Evolutionary conservation across 108 stramenopile species (phyloP).

Genomic region (Nitzschia sp.): DNA sequence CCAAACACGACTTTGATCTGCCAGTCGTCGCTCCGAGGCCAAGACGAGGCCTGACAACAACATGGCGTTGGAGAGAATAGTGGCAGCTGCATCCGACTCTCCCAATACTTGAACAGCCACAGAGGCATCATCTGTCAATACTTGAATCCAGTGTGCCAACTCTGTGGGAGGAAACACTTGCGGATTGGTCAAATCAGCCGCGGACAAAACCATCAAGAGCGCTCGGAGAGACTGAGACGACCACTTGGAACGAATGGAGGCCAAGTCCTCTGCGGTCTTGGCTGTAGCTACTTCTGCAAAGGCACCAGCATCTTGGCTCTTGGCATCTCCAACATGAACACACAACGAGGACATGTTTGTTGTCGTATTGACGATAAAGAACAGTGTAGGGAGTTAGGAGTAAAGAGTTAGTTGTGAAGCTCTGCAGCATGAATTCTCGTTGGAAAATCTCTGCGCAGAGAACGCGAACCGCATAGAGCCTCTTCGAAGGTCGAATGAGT

Average conservation of each 20-base stretch:
- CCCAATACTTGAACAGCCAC: conserved; percentile 39
- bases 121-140: conserved; percentile 18
- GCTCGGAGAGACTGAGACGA: conserved; percentile 26
- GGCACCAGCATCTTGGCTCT: conserved; percentile 11
- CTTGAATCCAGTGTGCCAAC: conserved; percentile 36
- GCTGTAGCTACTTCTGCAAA: conserved; percentile 24
- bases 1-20: conserved; percentile 44
- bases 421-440: too few species aligned
- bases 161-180: conserved; percentile 52
- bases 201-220: conserved; percentile 28
- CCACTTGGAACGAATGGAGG: conserved; percentile 1
- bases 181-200: conserved; percentile 31
- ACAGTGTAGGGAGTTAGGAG: too few species aligned
- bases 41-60: conserved; percentile 61
- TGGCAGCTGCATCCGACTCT: conserved; percentile 1
- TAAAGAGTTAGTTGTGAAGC: too few species aligned
- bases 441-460: too few species aligned
- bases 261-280: conserved; percentile 20
- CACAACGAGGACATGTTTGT: conserved; percentile 14
- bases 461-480: background rate
- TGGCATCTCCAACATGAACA: conserved; percentile 31
- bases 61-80: conserved; percentile 54
- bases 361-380: background rate
- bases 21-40: conserved; percentile 52
- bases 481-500: too few species aligned